Evolutionary conservation across 2,329 filamentous ascomycete genomes (phyloP), one percentile per base, ranked within the genome.

Genomic region (Hypoxylon sp.): DNA sequence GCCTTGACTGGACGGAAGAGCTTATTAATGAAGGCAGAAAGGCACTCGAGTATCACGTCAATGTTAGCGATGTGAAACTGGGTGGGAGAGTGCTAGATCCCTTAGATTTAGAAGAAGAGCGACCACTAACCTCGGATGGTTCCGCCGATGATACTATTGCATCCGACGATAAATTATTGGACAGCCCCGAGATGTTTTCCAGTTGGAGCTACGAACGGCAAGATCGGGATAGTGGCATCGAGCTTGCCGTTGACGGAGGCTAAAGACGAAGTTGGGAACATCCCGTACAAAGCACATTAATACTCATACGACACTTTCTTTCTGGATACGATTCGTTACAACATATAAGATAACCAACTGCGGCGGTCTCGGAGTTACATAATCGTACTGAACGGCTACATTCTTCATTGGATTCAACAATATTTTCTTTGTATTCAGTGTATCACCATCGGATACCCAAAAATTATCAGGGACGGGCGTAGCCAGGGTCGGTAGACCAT

Each of bases 1-100:
- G 96, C 79, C 85, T 98, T 35, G 90, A 90, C 72, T 95, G 93
- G 88, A 97, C 94, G 0, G 95, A 99, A 77, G 91, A 92, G 69
- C 86, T 99, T 48, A 97, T 99, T 78, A 91, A 88, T 53, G 94
- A 98, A 73, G 96, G 92, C 5, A 92, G 90, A 76, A 95, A 93
- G 77, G 96, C 96, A 0, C 86, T 99, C 1, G 91, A 92, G 52
- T 97, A 97, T 77, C 86, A 88, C 64, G 93, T 98, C 27, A 87
- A 87, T 31, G 88, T 92, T 7, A 92, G 89, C 71, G 95, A 98
- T 75, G 86, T 97, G 35, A 88, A 92, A 74, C 82, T 98, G 2
- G 93, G 94, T 11, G 94, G 94, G 0, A 88, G 93, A 21, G 92
- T 97, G 1, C 84, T 98, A 2, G 85, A 87, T 8, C 83, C 85